Percentiles rank a stretch among this genome's conserved stretches.
These are phyloP conservation scores for Evernia prunastri DNA, from an alignment of 495 filamentous ascomycete species.

Conservation along the genomic window DNA sequence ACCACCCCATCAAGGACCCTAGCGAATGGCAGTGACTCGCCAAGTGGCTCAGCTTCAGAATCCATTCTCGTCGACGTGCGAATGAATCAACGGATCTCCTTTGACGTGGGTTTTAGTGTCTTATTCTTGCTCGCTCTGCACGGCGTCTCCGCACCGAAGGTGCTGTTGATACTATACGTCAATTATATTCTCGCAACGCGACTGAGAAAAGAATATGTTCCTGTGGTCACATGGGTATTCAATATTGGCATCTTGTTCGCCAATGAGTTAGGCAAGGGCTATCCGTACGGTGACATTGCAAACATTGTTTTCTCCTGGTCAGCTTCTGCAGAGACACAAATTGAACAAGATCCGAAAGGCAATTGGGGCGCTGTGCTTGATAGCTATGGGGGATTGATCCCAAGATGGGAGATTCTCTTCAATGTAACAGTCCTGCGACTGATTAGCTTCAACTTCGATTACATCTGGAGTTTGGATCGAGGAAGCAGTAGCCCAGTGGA, in stretches of 20 bases:
- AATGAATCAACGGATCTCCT: slow-evolving; percentile 68
- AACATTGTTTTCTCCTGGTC: slow-evolving; percentile 41
- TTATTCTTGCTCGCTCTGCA: slow-evolving; percentile 74
- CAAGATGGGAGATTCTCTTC: slow-evolving; percentile 92
- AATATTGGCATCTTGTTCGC: slow-evolving; percentile 81
- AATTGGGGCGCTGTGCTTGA: slow-evolving; percentile 64
- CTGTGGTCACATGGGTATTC: slow-evolving; percentile 83
- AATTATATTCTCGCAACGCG: slow-evolving; percentile 74
- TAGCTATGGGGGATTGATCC: slow-evolving; percentile 68
- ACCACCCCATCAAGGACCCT: slow-evolving; percentile 15
- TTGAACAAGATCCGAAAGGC: slow-evolving; percentile 35
- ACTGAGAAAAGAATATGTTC: slow-evolving; percentile 60
- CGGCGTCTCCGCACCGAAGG: slow-evolving; percentile 77
- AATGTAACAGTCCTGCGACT: slow-evolving; percentile 91
- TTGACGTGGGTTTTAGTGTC: slow-evolving; percentile 76
- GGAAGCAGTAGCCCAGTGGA: slow-evolving; percentile 65
- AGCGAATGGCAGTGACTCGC: slow-evolving; percentile 14
- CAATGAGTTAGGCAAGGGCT: slow-evolving; percentile 79
- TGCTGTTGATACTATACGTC: slow-evolving; percentile 67
- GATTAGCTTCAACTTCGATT: slow-evolving; percentile 95
- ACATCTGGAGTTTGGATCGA: slow-evolving; percentile 81
- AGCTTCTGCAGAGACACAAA: slow-evolving; percentile 10
- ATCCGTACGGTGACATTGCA: slow-evolving; percentile 59
- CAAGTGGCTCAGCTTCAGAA: slow-evolving; percentile 11
- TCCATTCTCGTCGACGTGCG: slow-evolving; percentile 51